These are phyloP conservation scores for Nakazawaea anatomiae DNA, from an alignment of 805 yeast genomes.

Conservation along the genomic window DNA sequence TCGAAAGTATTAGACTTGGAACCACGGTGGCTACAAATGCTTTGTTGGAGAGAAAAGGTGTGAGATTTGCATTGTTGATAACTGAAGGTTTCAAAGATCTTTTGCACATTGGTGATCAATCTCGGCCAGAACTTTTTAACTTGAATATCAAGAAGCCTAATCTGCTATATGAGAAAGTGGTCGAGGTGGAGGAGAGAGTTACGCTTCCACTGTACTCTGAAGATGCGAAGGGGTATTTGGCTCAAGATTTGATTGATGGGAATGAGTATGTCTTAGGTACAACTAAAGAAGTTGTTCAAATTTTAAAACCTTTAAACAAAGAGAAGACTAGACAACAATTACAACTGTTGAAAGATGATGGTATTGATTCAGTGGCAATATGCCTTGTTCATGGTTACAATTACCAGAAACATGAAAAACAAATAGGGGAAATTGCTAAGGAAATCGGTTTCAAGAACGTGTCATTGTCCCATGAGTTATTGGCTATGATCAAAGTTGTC, in stretches of 20 bases:
- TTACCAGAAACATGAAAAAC: constrained; percentile 31
- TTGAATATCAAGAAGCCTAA: constrained; percentile 41
- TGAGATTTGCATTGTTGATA: constrained; percentile 38
- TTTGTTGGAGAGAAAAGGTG: constrained; percentile 46
- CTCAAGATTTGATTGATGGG: constrained; percentile 18
- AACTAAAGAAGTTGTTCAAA: constrained; percentile 32
- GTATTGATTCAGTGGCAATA: constrained; percentile 27
- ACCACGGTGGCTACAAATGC: constrained; percentile 54
- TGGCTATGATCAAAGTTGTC: constrained; percentile 33
- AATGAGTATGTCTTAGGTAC: constrained; percentile 26
- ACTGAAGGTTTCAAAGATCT: constrained; percentile 48
- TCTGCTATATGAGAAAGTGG: constrained; percentile 35
- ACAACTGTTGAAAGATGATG: constrained; percentile 17
- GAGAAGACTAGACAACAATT: constrained; percentile 18
- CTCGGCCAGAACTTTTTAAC: constrained; percentile 46
- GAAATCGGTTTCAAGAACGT: constrained; percentile 45
- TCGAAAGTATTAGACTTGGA: constrained; percentile 39
- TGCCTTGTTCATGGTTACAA: constrained; percentile 30
- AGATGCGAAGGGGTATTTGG: constrained; percentile 20
- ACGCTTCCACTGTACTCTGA: constrained; percentile 33
- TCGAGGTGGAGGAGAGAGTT: constrained; percentile 52
- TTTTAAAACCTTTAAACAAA: constrained; percentile 28
- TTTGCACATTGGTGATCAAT: constrained; percentile 45
- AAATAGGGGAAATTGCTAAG: constrained; percentile 26
- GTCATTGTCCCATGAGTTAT: constrained; percentile 27